These are phyloP conservation scores for Pinus taeda DNA, from an alignment of 75 land plant genomes.

Conservation along the genomic window DNA sequence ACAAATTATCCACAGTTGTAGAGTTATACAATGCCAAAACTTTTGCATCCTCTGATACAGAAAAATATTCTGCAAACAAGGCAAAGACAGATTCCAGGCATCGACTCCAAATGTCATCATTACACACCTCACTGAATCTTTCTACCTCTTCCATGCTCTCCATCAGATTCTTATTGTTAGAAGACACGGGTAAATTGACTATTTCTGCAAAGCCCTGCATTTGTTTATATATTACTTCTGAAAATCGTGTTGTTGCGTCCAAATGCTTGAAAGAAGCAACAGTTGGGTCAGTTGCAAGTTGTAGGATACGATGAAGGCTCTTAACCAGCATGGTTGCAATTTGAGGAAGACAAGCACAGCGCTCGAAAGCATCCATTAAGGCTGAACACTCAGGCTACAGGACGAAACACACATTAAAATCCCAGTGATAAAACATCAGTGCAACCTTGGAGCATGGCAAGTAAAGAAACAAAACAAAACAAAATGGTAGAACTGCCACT, in stretches of 20 bases:
- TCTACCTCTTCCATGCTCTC: neutral
- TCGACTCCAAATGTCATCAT: constrained; percentile 23
- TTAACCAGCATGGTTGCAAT: constrained; percentile 65
- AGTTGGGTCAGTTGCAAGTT: constrained; percentile 70
- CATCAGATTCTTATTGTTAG: neutral
- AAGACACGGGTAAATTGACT: neutral
- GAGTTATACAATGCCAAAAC: constrained; percentile 52
- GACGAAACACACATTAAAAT: constrained; percentile 6
- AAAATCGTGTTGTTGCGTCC: constrained; percentile 59
- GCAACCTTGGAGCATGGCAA: too few relatives aligned
- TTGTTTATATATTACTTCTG: constrained; percentile 73
- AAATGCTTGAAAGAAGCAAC: constrained; percentile 64
- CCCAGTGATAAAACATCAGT: neutral
- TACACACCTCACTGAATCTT: neutral
- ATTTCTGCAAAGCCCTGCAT: constrained; percentile 40
- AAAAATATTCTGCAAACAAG: constrained; percentile 60
- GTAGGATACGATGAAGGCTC: constrained; percentile 77
- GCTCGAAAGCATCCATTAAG: constrained; percentile 74
- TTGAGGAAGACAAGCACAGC: constrained; percentile 70
- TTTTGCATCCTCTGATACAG: constrained; percentile 61
- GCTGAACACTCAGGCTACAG: constrained; percentile 81
- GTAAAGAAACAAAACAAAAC: too few relatives aligned
- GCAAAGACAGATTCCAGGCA: constrained; percentile 54
- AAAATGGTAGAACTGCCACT: neutral
- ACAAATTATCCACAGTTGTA: constrained; percentile 62